phyloP scores from a whole-genome alignment of 225 moss, liverwort and hornwort genomes.

The Takakia lepidozioides region DNA sequence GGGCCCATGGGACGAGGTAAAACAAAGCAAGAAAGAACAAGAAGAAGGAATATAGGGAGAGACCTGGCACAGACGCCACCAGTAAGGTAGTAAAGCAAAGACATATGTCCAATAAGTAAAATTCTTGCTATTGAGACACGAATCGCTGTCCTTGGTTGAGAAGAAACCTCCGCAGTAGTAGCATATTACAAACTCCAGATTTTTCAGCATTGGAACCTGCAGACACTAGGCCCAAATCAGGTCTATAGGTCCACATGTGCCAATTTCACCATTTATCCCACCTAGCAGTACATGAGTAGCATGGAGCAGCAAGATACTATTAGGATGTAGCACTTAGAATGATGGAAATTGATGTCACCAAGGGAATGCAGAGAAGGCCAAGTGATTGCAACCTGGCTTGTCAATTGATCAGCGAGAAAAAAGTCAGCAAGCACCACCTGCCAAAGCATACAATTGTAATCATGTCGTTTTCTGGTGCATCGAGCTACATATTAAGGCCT shows the following conservation, averaged over 20 bases:
- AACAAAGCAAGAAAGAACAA: background rate
- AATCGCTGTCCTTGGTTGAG: conserved; percentile 26
- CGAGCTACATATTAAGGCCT: too few species aligned
- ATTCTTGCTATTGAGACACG: conserved; percentile 41
- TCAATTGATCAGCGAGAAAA: conserved; percentile 65
- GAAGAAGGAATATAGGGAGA: background rate
- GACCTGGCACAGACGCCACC: conserved; percentile 66
- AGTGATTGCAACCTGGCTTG: conserved; percentile 84
- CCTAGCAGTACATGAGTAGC: too few species aligned
- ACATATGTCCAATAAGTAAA: conserved; percentile 54
- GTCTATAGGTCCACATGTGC: too few species aligned
- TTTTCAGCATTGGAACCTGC: conserved; percentile 56
- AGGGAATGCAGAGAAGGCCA: too few species aligned
- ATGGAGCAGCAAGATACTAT: too few species aligned
- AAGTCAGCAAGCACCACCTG: conserved; percentile 81
- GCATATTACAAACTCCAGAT: conserved; percentile 52
- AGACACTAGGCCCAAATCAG: too few species aligned
- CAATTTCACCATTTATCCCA: too few species aligned
- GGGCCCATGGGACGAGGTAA: background rate
- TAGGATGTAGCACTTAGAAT: conserved; percentile 2
- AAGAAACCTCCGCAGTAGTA: conserved; percentile 63
- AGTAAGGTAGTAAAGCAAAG: conserved; percentile 53
- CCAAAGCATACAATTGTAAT: conserved; percentile 7
- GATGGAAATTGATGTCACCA: conserved; percentile 7
- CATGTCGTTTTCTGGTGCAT: background rate